Percentiles rank a stretch among this genome's conserved stretches.
These are phyloP conservation scores for Collybia mongolica DNA, from an alignment of 768 basidiomycete species.

Conservation along the genomic window DNA sequence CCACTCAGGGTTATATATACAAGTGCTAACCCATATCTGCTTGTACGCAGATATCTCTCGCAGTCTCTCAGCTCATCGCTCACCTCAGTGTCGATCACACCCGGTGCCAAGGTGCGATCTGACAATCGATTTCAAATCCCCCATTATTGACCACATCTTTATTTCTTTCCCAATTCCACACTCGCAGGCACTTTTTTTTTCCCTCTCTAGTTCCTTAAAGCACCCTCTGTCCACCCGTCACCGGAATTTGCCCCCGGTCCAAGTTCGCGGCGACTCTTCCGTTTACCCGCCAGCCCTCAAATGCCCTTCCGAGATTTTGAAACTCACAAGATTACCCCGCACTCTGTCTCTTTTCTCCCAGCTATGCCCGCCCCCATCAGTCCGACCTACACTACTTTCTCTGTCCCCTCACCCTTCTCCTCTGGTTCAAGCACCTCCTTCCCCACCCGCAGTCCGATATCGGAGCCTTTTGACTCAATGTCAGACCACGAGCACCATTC, in stretches of 20 bases:
- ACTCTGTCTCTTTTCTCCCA: constrained; percentile 8
- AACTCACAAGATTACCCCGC: constrained; percentile 4
- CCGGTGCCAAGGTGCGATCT: constrained; percentile 22
- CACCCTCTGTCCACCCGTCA: not conserved
- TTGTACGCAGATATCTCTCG: too few species aligned
- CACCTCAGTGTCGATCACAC: constrained; percentile 20
- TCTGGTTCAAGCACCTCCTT: constrained; percentile 33
- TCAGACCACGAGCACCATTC: constrained; percentile 7
- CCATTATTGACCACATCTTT: constrained; percentile 12
- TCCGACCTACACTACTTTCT: constrained; percentile 35
- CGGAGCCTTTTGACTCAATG: constrained; percentile 23
- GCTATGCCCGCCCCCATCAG: constrained; percentile 27
- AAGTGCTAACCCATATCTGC: too few species aligned
- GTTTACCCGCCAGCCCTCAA: constrained; percentile 4
- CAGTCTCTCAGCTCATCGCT: too few species aligned
- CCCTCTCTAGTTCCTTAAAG: not conserved
- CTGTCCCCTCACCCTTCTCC: constrained; percentile 38
- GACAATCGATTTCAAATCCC: constrained; percentile 14
- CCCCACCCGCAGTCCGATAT: constrained; percentile 32
- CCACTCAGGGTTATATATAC: not conserved
- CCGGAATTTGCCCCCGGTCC: not conserved
- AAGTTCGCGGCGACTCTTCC: not conserved
- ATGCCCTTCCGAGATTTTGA: not conserved
- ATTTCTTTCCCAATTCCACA: constrained; percentile 5
- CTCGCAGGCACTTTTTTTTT: not conserved